Evolutionary conservation across 345 rosid genomes (phyloP).

Genomic region (Ceriops tagal): DNA sequence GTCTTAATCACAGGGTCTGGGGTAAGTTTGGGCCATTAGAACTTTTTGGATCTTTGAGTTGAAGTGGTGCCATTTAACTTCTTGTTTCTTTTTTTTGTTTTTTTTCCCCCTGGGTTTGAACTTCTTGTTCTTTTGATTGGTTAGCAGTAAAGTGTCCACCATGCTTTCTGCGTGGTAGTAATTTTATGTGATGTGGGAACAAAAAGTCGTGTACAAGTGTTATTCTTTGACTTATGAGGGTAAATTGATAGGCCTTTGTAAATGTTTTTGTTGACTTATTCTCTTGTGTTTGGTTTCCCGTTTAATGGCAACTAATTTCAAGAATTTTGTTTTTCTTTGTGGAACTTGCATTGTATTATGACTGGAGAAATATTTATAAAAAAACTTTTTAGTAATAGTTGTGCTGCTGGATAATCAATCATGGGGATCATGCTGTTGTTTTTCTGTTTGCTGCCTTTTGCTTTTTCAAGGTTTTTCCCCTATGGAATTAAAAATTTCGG

Average conservation of each 20-base stretch:
- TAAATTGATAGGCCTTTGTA: not conserved
- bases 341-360: not conserved
- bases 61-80: too few relatives aligned
- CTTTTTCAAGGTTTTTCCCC: not conserved
- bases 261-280: not conserved
- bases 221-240: not conserved
- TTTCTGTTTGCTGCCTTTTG: not conserved
- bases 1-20: too few relatives aligned
- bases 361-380: not conserved
- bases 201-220: not conserved
- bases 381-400: too few relatives aligned
- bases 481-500: not conserved
- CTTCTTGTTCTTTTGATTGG: too few relatives aligned
- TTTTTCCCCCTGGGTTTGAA: too few relatives aligned
- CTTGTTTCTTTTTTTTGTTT: too few relatives aligned
- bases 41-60: too few relatives aligned
- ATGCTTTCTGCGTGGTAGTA: not conserved
- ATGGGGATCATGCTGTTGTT: not conserved
- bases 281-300: not conserved
- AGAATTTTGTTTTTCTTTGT: not conserved
- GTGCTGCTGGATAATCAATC: not conserved
- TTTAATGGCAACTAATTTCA: not conserved
- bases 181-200: not conserved
- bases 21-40: too few relatives aligned
- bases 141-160: not conserved